Base-by-base conservation (phyloP, 495 filamentous ascomycete species). In the Podospora tetraspora region DNA sequence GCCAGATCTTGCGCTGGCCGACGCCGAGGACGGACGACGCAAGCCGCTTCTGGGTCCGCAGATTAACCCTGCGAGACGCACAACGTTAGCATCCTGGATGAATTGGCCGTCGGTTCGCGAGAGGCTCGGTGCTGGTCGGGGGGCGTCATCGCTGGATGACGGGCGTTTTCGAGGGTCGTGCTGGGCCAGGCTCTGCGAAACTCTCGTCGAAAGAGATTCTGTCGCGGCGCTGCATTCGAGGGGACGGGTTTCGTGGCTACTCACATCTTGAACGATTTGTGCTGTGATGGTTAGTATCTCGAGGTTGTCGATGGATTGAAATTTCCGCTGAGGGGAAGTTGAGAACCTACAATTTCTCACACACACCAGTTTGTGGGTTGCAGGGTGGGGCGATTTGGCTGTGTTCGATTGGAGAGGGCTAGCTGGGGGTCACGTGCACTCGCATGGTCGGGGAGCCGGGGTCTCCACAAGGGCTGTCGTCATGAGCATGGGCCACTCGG, bases 1-100 rank as follows among this genome's bases (percentile, higher is more conserved):
- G 93, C 95, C 95, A 99, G 86, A 99, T 95, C 91, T 98, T 98
- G 88, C 94, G 91, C 90, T 98, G 91, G 82, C 95, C 95, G 87
- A 92, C 95, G 86, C 93, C 93, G 81, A 94, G 90, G 79, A 99
- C 95, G 82, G 94, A 92, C 79, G 95, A 92, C 79, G 95, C 96
- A 77, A 99, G 94, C 84, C 96, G 94, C 90, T 99, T 99, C 88
- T 99, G 95, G 78, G 95, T 99, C 82, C 90, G 90, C 81, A 99
- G 93, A 82, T 98, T 99, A 89, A 97, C 94, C 96, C 95, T 99
- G 80, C 69, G 64, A 66, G 68, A 62, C 27, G 62, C 52, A 70
- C 63, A 72, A 63, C 60, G 74, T 84, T 76, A 84, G 81, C 77
- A 74, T 67, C 70, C 34, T 29, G 63, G n/a, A 37, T 63, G 57